These are phyloP conservation scores for Viola odorata DNA, from an alignment of 345 rosid genomes.

Conservation along the genomic window DNA sequence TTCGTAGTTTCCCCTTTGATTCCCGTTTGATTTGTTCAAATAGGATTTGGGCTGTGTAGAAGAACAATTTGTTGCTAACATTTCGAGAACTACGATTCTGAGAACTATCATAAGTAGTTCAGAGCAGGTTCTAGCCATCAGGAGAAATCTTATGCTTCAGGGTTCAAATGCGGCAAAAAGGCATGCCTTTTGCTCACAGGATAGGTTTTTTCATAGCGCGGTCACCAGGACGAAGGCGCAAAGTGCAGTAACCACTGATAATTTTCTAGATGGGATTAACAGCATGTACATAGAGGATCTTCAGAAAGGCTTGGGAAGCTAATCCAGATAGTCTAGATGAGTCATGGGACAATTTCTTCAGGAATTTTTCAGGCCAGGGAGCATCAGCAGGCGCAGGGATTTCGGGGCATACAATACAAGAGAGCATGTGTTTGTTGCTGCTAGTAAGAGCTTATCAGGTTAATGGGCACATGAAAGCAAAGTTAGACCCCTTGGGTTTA, in stretches of 20 bases:
- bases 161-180: slow-evolving; percentile 40
- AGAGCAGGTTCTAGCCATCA: slow-evolving; percentile 58
- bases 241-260: slow-evolving; percentile 62
- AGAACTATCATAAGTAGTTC: too few species aligned
- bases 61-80: too few species aligned
- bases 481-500: slow-evolving; percentile 63
- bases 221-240: slow-evolving; percentile 47
- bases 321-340: slow-evolving; percentile 71
- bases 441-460: slow-evolving; percentile 83
- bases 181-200: slow-evolving; percentile 34
- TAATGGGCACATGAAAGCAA: slow-evolving; percentile 83
- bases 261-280: slow-evolving; percentile 69
- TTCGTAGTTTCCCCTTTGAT: too few species aligned
- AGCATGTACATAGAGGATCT: slow-evolving; percentile 77
- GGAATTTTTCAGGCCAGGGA: slow-evolving; percentile 80
- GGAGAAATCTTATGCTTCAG: slow-evolving; percentile 47
- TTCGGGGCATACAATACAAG: slow-evolving; percentile 83
- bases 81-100: too few species aligned
- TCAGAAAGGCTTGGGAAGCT: slow-evolving; percentile 75
- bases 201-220: slow-evolving; percentile 43
- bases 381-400: slow-evolving; percentile 60
- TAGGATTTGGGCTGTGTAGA: too few species aligned
- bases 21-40: too few species aligned
- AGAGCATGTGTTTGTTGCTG: slow-evolving; percentile 73
- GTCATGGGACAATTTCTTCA: slow-evolving; percentile 78